These are phyloP conservation scores for Globisporangium nagaii DNA, from an alignment of 352 stramenopile genomes.

Conservation along the genomic window DNA sequence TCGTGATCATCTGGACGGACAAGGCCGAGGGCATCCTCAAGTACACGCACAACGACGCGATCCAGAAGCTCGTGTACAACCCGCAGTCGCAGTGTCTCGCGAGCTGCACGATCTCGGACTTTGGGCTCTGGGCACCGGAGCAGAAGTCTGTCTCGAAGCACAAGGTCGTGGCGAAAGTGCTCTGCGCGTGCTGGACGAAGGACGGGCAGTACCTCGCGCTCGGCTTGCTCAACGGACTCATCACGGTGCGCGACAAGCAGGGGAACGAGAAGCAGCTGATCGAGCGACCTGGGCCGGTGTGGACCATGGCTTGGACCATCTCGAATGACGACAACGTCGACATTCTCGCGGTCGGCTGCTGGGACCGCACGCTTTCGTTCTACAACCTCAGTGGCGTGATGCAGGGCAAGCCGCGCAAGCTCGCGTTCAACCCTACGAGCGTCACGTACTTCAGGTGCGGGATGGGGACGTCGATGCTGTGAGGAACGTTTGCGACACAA, in stretches of 20 bases:
- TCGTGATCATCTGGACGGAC: slow-evolving; percentile 96
- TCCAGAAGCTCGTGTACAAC: slow-evolving; percentile 92
- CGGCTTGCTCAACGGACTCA: slow-evolving; percentile 87
- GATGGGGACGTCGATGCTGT: too few relatives aligned
- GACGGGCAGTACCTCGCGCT: slow-evolving; percentile 91
- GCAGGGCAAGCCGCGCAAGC: slow-evolving; percentile 81
- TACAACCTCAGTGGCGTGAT: slow-evolving; percentile 85
- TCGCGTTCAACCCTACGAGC: slow-evolving; percentile 91
- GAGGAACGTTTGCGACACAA: too few relatives aligned
- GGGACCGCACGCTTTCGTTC: slow-evolving; percentile 92
- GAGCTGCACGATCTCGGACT: slow-evolving; percentile 92
- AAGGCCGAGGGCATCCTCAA: slow-evolving; percentile 94
- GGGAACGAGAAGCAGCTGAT: slow-evolving; percentile 90
- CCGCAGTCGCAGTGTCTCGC: slow-evolving; percentile 89
- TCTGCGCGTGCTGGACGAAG: slow-evolving; percentile 89
- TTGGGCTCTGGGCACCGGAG: slow-evolving; percentile 92
- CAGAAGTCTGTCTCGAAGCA: slow-evolving; percentile 94
- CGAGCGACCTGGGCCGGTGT: slow-evolving; percentile 80
- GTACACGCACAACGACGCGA: slow-evolving; percentile 94
- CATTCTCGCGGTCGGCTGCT: slow-evolving; percentile 90
- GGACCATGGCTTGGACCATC: slow-evolving; percentile 84
- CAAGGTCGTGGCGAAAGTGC: slow-evolving; percentile 92
- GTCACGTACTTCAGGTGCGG: slow-evolving; percentile 81
- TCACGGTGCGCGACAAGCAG: slow-evolving; percentile 90
- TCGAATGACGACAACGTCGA: slow-evolving; percentile 76